These are phyloP conservation scores for Oropetium thomaeum DNA, from an alignment of 176 grass and related monocot species.

Conservation along the genomic window DNA sequence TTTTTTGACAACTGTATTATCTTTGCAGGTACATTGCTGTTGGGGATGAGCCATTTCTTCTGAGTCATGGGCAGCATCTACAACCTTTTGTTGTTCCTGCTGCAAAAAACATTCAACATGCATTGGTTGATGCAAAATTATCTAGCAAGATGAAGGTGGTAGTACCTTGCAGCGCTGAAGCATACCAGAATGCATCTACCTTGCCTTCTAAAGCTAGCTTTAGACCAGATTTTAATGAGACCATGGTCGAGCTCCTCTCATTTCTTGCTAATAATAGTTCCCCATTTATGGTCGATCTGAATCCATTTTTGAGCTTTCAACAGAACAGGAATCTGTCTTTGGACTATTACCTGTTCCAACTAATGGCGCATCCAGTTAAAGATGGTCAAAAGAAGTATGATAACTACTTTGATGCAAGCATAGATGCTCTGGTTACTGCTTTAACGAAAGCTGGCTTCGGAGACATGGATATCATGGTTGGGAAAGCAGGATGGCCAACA, in stretches of 20 bases:
- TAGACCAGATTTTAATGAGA: slow-evolving; percentile 81
- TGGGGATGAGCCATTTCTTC: slow-evolving; percentile 84
- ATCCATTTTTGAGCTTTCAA: slow-evolving; percentile 64
- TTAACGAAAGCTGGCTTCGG: slow-evolving; percentile 55
- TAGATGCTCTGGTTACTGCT: slow-evolving; percentile 78
- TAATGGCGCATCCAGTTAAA: slow-evolving; percentile 59
- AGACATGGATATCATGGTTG: slow-evolving; percentile 72
- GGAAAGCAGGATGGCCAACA: slow-evolving; percentile 86
- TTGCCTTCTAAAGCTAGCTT: slow-evolving; percentile 72
- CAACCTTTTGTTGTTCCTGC: slow-evolving; percentile 69
- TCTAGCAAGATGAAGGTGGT: slow-evolving; percentile 74
- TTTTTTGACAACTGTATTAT: slow-evolving; percentile 25
- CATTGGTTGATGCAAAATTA: slow-evolving; percentile 64
- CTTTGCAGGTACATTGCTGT: slow-evolving; percentile 73
- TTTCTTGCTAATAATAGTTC: slow-evolving; percentile 81
- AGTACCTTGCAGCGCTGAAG: slow-evolving; percentile 71
- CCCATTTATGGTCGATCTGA: slow-evolving; percentile 77
- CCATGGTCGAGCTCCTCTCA: slow-evolving; percentile 77
- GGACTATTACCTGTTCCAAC: slow-evolving; percentile 70
- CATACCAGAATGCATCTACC: slow-evolving; percentile 60
- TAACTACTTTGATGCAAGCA: slow-evolving; percentile 82
- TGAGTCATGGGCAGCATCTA: slow-evolving; percentile 56
- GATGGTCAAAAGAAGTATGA: slow-evolving; percentile 75
- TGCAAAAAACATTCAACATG: slow-evolving; percentile 67
- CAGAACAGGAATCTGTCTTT: slow-evolving; percentile 79